Percentiles rank a stretch among this genome's conserved stretches.
Conservation (phyloP, 257 asterid species). For the Anisodus acutangulus region DNA sequence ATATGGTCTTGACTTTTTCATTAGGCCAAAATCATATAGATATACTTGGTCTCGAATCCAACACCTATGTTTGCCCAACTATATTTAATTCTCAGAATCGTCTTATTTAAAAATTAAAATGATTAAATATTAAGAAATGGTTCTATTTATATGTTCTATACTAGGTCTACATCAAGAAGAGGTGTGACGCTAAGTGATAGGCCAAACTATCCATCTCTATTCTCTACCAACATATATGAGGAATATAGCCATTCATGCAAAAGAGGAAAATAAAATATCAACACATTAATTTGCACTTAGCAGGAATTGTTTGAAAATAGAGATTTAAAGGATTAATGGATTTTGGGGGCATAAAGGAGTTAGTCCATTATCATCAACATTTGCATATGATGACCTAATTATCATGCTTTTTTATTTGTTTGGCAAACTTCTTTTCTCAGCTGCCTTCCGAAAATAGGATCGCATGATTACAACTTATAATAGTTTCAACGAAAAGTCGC, state of each 20-base stretch:
- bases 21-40: not conserved
- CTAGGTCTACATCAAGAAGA: too few relatives aligned
- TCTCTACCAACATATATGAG: too few relatives aligned
- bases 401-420: not conserved
- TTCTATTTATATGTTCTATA: too few relatives aligned
- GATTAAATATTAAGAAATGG: too few relatives aligned
- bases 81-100: too few relatives aligned
- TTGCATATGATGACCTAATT: not conserved
- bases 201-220: too few relatives aligned
- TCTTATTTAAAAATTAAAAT: too few relatives aligned
- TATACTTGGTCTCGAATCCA: too few relatives aligned
- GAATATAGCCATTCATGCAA: not conserved
- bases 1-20: not conserved
- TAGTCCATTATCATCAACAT: not conserved
- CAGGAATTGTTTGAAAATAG: not conserved
- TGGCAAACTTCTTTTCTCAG: not conserved
- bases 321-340: not conserved
- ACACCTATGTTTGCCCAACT: too few relatives aligned
- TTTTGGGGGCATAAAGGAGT: not conserved
- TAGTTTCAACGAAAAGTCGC: slow-evolving; percentile 6
- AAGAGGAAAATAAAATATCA: not conserved
- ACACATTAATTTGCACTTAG: not conserved
- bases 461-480: not conserved
- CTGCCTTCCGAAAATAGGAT: not conserved
- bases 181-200: too few relatives aligned